These are phyloP conservation scores for Hymenoscyphus fructigenus DNA, from an alignment of 2,329 filamentous ascomycete species.

Conservation along the genomic window DNA sequence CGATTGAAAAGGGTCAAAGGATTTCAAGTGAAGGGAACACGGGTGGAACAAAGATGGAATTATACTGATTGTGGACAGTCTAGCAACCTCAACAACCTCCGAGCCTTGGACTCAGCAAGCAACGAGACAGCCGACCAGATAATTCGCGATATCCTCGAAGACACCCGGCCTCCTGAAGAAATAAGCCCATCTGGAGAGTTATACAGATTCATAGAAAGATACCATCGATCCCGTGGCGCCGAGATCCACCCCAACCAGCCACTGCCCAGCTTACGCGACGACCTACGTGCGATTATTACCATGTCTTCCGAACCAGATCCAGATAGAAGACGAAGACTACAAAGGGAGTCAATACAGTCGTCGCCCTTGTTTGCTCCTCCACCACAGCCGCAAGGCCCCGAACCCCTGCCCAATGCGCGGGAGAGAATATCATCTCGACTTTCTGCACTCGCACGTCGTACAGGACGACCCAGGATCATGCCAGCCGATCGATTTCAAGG, in stretches of 20 bases:
- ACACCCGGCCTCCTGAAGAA: slow-evolving; percentile 37
- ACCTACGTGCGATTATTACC: neutral
- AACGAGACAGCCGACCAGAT: slow-evolving; percentile 34
- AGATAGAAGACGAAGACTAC: slow-evolving; percentile 18
- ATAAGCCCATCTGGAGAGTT: slow-evolving; percentile 46
- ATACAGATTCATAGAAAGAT: slow-evolving; percentile 44
- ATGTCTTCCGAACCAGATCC: slow-evolving; percentile 33
- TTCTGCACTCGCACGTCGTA: slow-evolving; percentile 20
- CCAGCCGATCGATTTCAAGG: slow-evolving; percentile 34
- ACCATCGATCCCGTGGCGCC: slow-evolving; percentile 36
- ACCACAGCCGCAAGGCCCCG: slow-evolving; percentile 10
- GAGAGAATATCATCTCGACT: slow-evolving; percentile 5
- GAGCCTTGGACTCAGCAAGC: slow-evolving; percentile 26
- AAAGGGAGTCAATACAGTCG: slow-evolving; percentile 18
- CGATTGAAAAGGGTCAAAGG: neutral
- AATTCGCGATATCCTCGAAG: slow-evolving; percentile 43
- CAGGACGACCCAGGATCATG: slow-evolving; percentile 25
- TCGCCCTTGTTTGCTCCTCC: slow-evolving; percentile 32
- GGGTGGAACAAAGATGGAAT: neutral
- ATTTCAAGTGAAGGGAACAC: neutral
- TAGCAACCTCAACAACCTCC: slow-evolving; percentile 31
- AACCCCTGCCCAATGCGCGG: slow-evolving; percentile 11
- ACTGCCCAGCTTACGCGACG: slow-evolving; percentile 27
- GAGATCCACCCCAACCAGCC: slow-evolving; percentile 19
- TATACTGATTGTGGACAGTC: slow-evolving; percentile 24